phyloP scores from a whole-genome alignment of 2,329 filamentous ascomycete species.

The Apiospora rasikravindrae region DNA sequence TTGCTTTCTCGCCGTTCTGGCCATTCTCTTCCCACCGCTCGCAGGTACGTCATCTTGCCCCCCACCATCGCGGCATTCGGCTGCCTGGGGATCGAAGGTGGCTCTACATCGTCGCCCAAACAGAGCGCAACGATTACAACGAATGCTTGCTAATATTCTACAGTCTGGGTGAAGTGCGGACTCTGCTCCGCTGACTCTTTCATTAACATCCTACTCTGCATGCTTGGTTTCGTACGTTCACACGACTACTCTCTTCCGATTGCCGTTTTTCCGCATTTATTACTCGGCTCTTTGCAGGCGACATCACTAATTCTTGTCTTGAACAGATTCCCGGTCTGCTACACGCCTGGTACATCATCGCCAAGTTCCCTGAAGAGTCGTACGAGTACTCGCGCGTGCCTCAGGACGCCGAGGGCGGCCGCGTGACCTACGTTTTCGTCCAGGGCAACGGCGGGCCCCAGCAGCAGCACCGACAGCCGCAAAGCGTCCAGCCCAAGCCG shows the following conservation, averaged over 20 bases:
- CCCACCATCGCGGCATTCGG: slow-evolving; percentile 20
- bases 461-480: slow-evolving; percentile 43
- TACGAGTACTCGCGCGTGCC: slow-evolving; percentile 71
- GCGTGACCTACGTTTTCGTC: slow-evolving; percentile 81
- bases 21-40: slow-evolving; percentile 69
- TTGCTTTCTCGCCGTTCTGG: slow-evolving; percentile 67
- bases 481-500: slow-evolving; percentile 38
- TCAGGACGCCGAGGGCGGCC: slow-evolving; percentile 60
- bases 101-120: background rate
- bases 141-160: slow-evolving; percentile 16
- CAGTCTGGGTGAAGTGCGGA: slow-evolving; percentile 96
- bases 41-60: slow-evolving; percentile 56
- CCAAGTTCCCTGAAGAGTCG: slow-evolving; percentile 79
- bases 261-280: slow-evolving; percentile 26
- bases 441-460: slow-evolving; percentile 46
- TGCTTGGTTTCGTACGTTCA: slow-evolving; percentile 66
- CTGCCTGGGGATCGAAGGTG: background rate
- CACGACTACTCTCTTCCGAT: slow-evolving; percentile 5
- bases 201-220: slow-evolving; percentile 92
- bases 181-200: slow-evolving; percentile 90
- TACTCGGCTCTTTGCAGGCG: background rate
- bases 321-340: slow-evolving; percentile 78
- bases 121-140: background rate
- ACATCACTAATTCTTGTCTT: slow-evolving; percentile 9
- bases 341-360: slow-evolving; percentile 98